Conservation (phyloP, 1,284 basidiomycete genomes). For the Fomitopsis palustris region DNA sequence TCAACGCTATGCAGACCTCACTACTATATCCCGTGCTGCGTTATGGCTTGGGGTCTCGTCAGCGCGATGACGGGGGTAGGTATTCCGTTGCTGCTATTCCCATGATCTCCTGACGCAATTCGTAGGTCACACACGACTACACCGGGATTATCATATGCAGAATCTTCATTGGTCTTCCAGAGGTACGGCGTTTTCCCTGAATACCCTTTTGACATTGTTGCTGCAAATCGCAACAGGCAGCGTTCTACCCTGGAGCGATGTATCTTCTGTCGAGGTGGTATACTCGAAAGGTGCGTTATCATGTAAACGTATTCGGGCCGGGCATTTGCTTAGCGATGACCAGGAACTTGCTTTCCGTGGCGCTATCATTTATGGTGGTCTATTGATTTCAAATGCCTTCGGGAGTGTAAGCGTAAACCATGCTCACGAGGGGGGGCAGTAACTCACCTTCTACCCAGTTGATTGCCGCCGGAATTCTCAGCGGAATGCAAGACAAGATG, state of each 20-base stretch:
- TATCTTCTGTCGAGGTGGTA: constrained; percentile 68
- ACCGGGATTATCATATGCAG: constrained; percentile 55
- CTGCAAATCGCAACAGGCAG: constrained; percentile 34
- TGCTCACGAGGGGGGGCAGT: neutral
- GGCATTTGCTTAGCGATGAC: neutral
- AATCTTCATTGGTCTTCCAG: constrained; percentile 61
- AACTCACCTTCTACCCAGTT: constrained; percentile 19
- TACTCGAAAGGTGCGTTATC: constrained; percentile 48
- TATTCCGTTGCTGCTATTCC: neutral
- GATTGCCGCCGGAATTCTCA: constrained; percentile 68
- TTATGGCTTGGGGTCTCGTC: constrained; percentile 60
- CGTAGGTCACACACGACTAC: constrained; percentile 54
- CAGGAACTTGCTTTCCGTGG: constrained; percentile 68
- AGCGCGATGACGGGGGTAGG: constrained; percentile 61
- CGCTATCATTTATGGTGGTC: constrained; percentile 65
- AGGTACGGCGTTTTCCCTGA: constrained; percentile 32
- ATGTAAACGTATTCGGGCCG: no score
- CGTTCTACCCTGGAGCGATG: constrained; percentile 64
- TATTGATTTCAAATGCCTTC: constrained; percentile 76
- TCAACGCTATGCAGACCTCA: constrained; percentile 43
- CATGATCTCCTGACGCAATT: neutral
- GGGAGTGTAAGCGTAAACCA: constrained; percentile 48
- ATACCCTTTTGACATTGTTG: neutral
- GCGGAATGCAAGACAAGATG: constrained; percentile 61
- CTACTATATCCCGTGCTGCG: constrained; percentile 56